These are phyloP conservation scores for Coemansia pectinata DNA, from an alignment of 192 early-diverging fungal genomes.

Conservation along the genomic window DNA sequence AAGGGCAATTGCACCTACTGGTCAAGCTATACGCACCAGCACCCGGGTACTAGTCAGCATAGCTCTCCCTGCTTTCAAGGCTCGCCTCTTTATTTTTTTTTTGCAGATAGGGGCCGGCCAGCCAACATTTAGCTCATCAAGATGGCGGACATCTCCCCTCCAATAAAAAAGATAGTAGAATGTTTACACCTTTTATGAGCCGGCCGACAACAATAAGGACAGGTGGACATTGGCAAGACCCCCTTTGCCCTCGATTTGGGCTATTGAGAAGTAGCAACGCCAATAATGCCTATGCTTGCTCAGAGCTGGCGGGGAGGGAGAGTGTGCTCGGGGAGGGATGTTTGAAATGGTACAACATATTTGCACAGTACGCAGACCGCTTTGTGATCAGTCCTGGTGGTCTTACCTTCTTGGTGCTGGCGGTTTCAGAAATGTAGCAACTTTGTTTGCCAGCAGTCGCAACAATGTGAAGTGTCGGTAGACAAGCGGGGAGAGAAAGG, in stretches of 20 bases:
- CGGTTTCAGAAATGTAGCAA: neutral
- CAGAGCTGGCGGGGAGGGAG: neutral
- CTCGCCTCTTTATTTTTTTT: neutral
- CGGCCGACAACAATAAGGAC: neutral
- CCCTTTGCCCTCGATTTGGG: neutral
- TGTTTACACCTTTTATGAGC: slow-evolving; percentile 3
- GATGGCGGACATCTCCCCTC: neutral
- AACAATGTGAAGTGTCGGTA: neutral
- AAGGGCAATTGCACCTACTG: slow-evolving; percentile 1
- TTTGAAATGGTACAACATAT: neutral
- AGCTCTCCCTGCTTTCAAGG: neutral
- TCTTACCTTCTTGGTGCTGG: slow-evolving; percentile 2
- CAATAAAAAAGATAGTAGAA: slow-evolving; percentile 10
- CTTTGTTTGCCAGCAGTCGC: neutral
- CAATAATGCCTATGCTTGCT: neutral
- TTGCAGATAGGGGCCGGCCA: neutral
- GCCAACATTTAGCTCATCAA: neutral
- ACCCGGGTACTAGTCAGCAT: slow-evolving; percentile 5
- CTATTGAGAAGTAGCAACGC: slow-evolving; percentile 1
- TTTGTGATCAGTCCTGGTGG: slow-evolving; percentile 3
- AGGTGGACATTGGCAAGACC: slow-evolving; percentile 2
- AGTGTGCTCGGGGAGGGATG: neutral
- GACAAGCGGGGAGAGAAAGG: neutral
- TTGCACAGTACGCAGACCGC: neutral
- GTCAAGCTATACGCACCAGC: neutral